A percentile compares a stretch with the other conserved stretches of the same genome.
phyloP scores from a whole-genome alignment of 768 basidiomycete species.

The Tephrocybe sp. region DNA sequence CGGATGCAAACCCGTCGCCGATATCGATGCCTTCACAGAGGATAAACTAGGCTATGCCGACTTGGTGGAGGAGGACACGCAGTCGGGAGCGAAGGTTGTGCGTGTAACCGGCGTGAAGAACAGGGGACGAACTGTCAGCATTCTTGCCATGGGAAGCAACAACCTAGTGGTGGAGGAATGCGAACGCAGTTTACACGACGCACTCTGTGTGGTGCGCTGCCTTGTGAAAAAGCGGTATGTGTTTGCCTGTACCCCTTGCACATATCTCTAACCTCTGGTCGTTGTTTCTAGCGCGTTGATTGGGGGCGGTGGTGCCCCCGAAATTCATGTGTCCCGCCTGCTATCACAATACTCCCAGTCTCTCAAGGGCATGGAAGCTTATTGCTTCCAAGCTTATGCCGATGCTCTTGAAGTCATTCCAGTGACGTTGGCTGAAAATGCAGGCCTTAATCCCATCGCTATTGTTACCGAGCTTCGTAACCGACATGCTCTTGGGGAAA shows the following conservation, averaged over 20 bases:
- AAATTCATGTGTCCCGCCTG: constrained; percentile 93
- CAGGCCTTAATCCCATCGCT: constrained; percentile 95
- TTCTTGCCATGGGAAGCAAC: constrained; percentile 94
- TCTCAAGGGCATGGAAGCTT: constrained; percentile 97
- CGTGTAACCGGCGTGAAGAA: constrained; percentile 95
- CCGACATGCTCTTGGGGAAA: constrained; percentile 92
- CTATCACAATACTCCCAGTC: constrained; percentile 91
- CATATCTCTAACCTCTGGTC: background rate
- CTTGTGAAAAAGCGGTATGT: constrained; percentile 94
- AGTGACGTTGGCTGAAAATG: constrained; percentile 96
- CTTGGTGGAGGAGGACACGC: constrained; percentile 85
- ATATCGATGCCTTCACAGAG: constrained; percentile 96
- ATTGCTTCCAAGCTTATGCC: constrained; percentile 98
- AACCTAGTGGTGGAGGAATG: constrained; percentile 93
- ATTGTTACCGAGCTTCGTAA: constrained; percentile 98
- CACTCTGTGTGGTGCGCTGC: constrained; percentile 97
- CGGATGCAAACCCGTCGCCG: constrained; percentile 94
- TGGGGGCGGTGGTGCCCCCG: constrained; percentile 95
- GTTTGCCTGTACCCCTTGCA: constrained; percentile 23
- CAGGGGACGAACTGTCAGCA: constrained; percentile 90
- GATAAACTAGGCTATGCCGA: constrained; percentile 98
- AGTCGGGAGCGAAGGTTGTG: constrained; percentile 86
- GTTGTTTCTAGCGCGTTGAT: constrained; percentile 68
- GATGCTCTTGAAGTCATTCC: constrained; percentile 98
- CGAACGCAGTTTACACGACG: constrained; percentile 96